phyloP scores from a whole-genome alignment of 2,329 filamentous ascomycete species.

The Bipolaris victoriae region DNA sequence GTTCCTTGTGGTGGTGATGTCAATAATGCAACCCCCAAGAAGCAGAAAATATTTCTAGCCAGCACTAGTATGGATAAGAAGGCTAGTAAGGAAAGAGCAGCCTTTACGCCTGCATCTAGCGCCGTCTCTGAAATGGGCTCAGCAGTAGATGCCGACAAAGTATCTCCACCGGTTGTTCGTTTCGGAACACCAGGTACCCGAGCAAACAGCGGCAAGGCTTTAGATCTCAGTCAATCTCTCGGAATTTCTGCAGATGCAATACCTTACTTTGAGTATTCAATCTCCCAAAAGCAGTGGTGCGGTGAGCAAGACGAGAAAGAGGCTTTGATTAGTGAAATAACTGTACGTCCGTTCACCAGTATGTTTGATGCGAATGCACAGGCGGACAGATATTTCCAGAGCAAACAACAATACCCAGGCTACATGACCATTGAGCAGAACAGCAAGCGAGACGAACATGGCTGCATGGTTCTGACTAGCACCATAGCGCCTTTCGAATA shows the following conservation, averaged over 20 bases:
- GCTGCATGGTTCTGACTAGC: slow-evolving; percentile 13
- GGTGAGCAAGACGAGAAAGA: slow-evolving; percentile 4
- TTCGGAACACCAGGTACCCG: not conserved
- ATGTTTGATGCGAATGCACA: slow-evolving; percentile 27
- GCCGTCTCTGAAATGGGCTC: not conserved
- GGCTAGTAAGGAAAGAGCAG: not conserved
- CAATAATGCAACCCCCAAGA: not conserved
- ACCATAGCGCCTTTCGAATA: slow-evolving; percentile 19
- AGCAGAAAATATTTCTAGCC: not conserved
- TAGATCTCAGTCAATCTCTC: not conserved
- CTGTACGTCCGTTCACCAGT: slow-evolving; percentile 14
- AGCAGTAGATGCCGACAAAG: not conserved
- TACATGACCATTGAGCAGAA: slow-evolving; percentile 11
- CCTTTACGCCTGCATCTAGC: not conserved
- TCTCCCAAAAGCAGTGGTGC: slow-evolving; percentile 27
- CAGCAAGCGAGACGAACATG: slow-evolving; percentile 17
- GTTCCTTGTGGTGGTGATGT: not conserved
- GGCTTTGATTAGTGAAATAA: slow-evolving; percentile 6
- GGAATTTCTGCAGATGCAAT: slow-evolving; percentile 11
- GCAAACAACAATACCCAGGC: slow-evolving; percentile 4
- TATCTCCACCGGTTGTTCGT: not conserved
- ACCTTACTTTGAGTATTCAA: slow-evolving; percentile 35
- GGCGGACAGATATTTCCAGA: slow-evolving; percentile 18
- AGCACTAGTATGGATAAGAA: not conserved
- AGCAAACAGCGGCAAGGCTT: not conserved